Conservation (phyloP, 495 filamentous ascomycete species). For the Annulohypoxylon moriforme region DNA sequence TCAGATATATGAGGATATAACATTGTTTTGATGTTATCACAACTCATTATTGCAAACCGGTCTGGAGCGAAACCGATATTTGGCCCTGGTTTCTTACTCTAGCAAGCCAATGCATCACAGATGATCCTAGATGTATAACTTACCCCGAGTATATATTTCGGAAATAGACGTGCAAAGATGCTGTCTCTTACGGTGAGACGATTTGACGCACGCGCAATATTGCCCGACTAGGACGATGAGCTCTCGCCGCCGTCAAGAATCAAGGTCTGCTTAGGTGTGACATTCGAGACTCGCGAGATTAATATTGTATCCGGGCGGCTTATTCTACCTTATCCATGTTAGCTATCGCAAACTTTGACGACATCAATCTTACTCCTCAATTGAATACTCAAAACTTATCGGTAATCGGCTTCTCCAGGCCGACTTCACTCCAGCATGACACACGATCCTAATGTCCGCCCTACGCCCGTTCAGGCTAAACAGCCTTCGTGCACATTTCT, state of each 20-base stretch:
- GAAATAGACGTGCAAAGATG: neutral
- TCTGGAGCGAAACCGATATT: neutral
- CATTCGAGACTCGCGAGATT: neutral
- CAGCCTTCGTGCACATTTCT: neutral
- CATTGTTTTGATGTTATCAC: neutral
- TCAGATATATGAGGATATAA: neutral
- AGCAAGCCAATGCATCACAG: neutral
- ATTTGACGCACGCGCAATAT: neutral
- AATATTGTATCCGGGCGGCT: neutral
- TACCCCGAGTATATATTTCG: neutral
- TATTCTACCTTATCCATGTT: neutral
- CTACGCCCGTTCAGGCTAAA: slow-evolving; percentile 9
- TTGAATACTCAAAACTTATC: neutral
- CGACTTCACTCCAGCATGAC: neutral
- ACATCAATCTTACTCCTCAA: neutral
- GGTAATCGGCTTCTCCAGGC: neutral
- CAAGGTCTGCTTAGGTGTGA: neutral
- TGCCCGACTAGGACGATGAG: neutral
- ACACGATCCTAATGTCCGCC: neutral
- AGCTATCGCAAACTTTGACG: neutral
- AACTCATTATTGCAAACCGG: neutral
- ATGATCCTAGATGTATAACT: neutral
- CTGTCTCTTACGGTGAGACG: neutral
- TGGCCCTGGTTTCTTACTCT: neutral
- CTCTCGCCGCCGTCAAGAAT: neutral